These are phyloP conservation scores for Calocybe gambosa DNA, from an alignment of 1,284 basidiomycete genomes.

Conservation along the genomic window DNA sequence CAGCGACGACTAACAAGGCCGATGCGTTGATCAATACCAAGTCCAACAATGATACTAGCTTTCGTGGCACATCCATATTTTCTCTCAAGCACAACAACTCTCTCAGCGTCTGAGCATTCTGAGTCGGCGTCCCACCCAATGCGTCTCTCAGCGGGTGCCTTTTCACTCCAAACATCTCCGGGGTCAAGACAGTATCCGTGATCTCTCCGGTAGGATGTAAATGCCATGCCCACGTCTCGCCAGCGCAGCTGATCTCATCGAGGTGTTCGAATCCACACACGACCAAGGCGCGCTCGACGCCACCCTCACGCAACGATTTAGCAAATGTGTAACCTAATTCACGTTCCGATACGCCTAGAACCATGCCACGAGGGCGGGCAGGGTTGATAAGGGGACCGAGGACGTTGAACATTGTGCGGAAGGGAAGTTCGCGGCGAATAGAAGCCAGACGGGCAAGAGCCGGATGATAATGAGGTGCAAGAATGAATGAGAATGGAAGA, in stretches of 20 bases:
- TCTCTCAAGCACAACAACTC: slow-evolving; percentile 8
- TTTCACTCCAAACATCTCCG: slow-evolving; percentile 14
- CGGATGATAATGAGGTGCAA: slow-evolving; percentile 91
- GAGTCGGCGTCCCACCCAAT: slow-evolving; percentile 8
- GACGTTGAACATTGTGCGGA: slow-evolving; percentile 97
- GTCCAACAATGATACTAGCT: slow-evolving; percentile 9
- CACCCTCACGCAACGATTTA: slow-evolving; percentile 59
- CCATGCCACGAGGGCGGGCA: slow-evolving; percentile 77
- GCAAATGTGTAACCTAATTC: slow-evolving; percentile 87
- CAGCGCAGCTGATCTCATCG: slow-evolving; percentile 93
- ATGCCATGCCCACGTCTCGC: slow-evolving; percentile 61
- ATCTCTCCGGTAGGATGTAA: slow-evolving; percentile 7
- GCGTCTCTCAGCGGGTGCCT: slow-evolving; percentile 12
- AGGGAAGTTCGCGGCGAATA: slow-evolving; percentile 82
- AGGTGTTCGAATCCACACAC: slow-evolving; percentile 91
- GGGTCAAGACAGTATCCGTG: slow-evolving; percentile 9
- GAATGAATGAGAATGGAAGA: slow-evolving; percentile 88
- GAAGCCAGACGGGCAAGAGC: slow-evolving; percentile 81
- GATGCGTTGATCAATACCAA: slow-evolving; percentile 14
- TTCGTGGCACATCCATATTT: slow-evolving; percentile 6
- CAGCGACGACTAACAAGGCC: slow-evolving; percentile 13
- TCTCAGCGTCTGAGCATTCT: slow-evolving; percentile 13
- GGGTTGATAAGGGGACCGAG: slow-evolving; percentile 96
- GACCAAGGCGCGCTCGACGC: slow-evolving; percentile 81
- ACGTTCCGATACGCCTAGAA: slow-evolving; percentile 85